Conservation (phyloP, 208 protist species). For the Jaenimonas drosophilae region DNA sequence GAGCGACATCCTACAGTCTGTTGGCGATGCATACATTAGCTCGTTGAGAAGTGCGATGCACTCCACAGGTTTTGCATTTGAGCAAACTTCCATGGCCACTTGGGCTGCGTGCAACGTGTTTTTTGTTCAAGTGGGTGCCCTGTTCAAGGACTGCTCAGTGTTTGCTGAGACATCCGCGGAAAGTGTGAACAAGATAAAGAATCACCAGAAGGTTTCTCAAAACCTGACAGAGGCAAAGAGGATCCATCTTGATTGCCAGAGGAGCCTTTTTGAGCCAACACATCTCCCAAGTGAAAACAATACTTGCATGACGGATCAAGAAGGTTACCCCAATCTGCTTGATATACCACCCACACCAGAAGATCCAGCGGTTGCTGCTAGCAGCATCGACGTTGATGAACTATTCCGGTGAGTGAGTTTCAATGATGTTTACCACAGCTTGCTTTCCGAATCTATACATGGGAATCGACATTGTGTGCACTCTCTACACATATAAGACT, state of each 20-base stretch:
- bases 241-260: background rate
- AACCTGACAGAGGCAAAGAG: conserved; percentile 35
- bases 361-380: background rate
- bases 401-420: background rate
- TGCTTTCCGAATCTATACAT: no score
- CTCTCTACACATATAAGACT: no score
- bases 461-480: no score
- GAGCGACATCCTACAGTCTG: conserved; percentile 11
- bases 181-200: conserved; percentile 32
- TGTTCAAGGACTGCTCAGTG: conserved; percentile 21
- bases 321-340: background rate
- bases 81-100: conserved; percentile 59
- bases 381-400: no score
- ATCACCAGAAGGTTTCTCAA: conserved; percentile 39
- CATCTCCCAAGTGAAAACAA: background rate
- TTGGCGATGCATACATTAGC: conserved; percentile 23
- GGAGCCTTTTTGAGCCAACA: no score
- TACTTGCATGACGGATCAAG: background rate
- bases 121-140: conserved; percentile 34
- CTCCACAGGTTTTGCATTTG: conserved; percentile 35
- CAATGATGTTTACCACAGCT: no score
- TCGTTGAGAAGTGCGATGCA: conserved; percentile 27
- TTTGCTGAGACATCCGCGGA: conserved; percentile 12
- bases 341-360: background rate
- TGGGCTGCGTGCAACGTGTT: conserved; percentile 64